phyloP scores from a whole-genome alignment of 2,329 filamentous ascomycete species.

The Penicillium fuscoglaucum region DNA sequence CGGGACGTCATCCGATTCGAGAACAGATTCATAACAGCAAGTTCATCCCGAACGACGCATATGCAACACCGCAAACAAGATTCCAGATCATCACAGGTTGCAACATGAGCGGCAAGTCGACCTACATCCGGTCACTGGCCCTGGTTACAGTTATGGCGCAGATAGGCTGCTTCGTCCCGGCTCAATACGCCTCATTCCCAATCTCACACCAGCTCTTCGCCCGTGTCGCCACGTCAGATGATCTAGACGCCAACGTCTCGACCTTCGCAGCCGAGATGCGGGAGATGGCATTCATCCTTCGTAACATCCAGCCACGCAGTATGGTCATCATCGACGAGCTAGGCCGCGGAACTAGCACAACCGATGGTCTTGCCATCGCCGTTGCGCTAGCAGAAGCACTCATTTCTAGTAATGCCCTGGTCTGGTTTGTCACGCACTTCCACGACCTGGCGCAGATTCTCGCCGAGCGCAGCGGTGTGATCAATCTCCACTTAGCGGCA shows the following conservation, averaged over 20 bases:
- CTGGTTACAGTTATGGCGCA: slow-evolving; percentile 91
- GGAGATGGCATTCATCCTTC: slow-evolving; percentile 89
- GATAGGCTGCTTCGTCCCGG: slow-evolving; percentile 86
- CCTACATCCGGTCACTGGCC: slow-evolving; percentile 83
- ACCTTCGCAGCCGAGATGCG: slow-evolving; percentile 95
- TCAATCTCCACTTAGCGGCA: slow-evolving; percentile 78
- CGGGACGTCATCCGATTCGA: slow-evolving; percentile 74
- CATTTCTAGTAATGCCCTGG: slow-evolving; percentile 71
- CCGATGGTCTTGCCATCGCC: slow-evolving; percentile 85
- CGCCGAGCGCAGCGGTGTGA: slow-evolving; percentile 71
- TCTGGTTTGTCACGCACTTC: slow-evolving; percentile 97
- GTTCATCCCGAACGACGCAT: slow-evolving; percentile 89
- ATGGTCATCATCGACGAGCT: slow-evolving; percentile 89
- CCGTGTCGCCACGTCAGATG: slow-evolving; percentile 81
- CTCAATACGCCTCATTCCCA: slow-evolving; percentile 76
- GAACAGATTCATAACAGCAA: slow-evolving; percentile 69
- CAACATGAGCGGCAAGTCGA: slow-evolving; percentile 98
- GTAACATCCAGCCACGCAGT: slow-evolving; percentile 74
- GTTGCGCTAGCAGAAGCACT: slow-evolving; percentile 87
- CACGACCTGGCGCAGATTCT: slow-evolving; percentile 76
- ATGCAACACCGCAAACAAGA: slow-evolving; percentile 73
- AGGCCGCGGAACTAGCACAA: slow-evolving; percentile 83
- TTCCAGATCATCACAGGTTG: slow-evolving; percentile 95
- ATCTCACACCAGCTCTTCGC: slow-evolving; percentile 84
- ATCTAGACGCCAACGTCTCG: slow-evolving; percentile 84